Conservation (phyloP, 768 basidiomycete species). For the Phanerochaete sordida region DNA sequence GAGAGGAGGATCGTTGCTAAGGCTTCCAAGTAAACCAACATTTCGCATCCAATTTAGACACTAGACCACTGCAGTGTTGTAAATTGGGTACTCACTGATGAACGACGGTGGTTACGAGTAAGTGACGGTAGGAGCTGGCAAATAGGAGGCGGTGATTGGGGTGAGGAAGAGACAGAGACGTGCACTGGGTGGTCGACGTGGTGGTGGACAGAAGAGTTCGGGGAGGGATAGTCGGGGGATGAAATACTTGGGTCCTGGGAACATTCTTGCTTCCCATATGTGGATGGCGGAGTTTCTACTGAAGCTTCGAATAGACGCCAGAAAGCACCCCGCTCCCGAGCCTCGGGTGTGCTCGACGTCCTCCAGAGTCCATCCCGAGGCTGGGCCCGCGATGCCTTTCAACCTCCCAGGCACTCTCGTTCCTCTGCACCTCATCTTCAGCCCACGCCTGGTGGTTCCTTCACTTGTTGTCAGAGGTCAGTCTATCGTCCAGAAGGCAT, state of each 20-base stretch:
- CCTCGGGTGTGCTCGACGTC: background rate
- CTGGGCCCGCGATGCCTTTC: slow-evolving; percentile 52
- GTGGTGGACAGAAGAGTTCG: no score
- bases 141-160: no score
- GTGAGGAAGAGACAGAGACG: no score
- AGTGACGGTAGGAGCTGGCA: no score
- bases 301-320: background rate
- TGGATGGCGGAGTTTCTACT: background rate
- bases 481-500: background rate
- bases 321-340: background rate
- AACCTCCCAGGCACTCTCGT: slow-evolving; percentile 71
- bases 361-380: background rate
- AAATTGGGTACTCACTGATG: no score
- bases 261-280: background rate
- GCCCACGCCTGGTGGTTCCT: slow-evolving; percentile 69
- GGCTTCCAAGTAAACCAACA: no score
- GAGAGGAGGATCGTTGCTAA: no score
- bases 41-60: no score
- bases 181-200: no score
- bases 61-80: no score
- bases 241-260: background rate
- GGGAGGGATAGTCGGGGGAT: no score
- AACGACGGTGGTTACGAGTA: no score
- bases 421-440: slow-evolving; percentile 65
- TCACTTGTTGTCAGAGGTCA: slow-evolving; percentile 63